Evolutionary conservation across 495 filamentous ascomycete genomes (phyloP).

Genomic region (Xylaria scruposa): DNA sequence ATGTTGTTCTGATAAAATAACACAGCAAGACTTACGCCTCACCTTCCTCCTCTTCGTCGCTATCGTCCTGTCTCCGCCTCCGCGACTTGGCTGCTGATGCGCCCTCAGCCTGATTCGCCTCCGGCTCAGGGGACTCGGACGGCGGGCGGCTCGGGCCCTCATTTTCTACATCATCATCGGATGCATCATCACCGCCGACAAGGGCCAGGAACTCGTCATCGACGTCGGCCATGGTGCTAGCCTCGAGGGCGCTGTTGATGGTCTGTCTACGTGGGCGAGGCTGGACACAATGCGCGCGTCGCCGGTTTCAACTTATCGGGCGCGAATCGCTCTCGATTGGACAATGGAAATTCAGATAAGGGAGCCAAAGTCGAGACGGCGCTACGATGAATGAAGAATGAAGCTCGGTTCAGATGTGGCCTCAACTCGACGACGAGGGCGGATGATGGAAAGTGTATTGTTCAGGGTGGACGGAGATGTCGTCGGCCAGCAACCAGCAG

Average conservation of each 20-base stretch:
- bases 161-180: conserved; percentile 55
- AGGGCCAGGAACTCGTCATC: conserved; percentile 90
- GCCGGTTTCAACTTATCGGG: not conserved
- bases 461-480: not conserved
- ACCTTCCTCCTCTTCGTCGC: conserved; percentile 75
- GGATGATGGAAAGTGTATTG: not conserved
- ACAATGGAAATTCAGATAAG: not conserved
- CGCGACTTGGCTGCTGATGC: conserved; percentile 47
- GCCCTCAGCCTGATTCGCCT: conserved; percentile 52
- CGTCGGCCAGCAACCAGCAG: not conserved
- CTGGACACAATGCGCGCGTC: conserved; percentile 2
- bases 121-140: conserved; percentile 42
- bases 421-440: not conserved
- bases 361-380: not conserved
- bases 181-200: conserved; percentile 68
- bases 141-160: conserved; percentile 47
- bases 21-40: conserved; percentile 72
- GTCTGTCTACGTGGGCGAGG: not conserved
- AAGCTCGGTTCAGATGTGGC: not conserved
- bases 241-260: not conserved
- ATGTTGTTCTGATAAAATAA: not conserved
- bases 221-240: conserved; percentile 67
- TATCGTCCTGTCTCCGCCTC: conserved; percentile 61
- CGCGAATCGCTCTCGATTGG: not conserved
- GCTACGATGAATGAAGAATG: not conserved